Percentiles rank a stretch among this genome's conserved stretches.
These are phyloP conservation scores for Flaveria linearis DNA, from an alignment of 129 eudicot species.

Conservation along the genomic window DNA sequence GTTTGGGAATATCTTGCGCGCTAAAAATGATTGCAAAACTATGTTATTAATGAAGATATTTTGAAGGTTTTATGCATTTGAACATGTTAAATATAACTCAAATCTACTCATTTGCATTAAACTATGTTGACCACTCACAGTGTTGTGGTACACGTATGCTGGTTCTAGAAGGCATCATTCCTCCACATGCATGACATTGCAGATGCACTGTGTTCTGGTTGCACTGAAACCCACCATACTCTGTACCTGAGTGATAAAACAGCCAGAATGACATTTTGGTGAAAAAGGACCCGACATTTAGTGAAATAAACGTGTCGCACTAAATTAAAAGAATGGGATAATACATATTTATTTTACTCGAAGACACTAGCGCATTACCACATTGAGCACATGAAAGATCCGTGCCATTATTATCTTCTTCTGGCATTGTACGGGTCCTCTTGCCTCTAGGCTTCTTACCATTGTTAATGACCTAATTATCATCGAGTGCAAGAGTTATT, in stretches of 20 bases:
- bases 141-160: constrained; percentile 60
- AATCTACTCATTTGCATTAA: background rate
- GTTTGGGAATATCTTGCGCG: background rate
- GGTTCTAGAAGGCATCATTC: constrained; percentile 93
- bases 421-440: constrained; percentile 53
- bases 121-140: constrained; percentile 52
- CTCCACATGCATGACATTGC: constrained; percentile 89
- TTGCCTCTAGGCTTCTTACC: constrained; percentile 50
- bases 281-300: background rate
- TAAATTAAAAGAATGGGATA: background rate
- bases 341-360: background rate
- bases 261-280: background rate
- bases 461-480: constrained; percentile 57
- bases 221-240: constrained; percentile 63
- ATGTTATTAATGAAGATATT: background rate
- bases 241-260: constrained; percentile 44
- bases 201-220: constrained; percentile 73
- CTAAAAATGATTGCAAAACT: background rate
- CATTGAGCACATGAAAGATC: constrained; percentile 80
- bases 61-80: background rate
- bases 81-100: background rate
- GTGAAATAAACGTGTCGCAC: background rate
- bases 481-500: background rate
- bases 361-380: constrained; percentile 42
- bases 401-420: constrained; percentile 36